These are phyloP conservation scores for Bjerkandera adusta DNA, from an alignment of 1,284 basidiomycete species.

Conservation along the genomic window DNA sequence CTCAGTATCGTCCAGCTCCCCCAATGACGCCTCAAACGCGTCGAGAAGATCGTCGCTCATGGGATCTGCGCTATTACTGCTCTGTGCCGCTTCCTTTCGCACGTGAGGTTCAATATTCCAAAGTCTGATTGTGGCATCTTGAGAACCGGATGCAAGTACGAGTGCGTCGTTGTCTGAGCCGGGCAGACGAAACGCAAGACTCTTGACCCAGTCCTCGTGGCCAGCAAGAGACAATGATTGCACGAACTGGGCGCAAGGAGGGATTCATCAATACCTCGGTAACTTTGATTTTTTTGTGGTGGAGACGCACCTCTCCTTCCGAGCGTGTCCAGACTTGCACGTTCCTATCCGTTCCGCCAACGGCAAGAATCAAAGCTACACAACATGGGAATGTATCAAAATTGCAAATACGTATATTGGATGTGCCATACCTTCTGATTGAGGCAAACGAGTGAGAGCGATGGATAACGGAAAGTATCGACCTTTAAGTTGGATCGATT, in stretches of 20 bases:
- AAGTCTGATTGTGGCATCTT: slow-evolving; percentile 87
- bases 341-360: slow-evolving; percentile 74
- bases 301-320: slow-evolving; percentile 48
- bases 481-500: slow-evolving; percentile 65
- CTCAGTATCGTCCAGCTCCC: slow-evolving; percentile 57
- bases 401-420: not conserved
- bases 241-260: slow-evolving; percentile 45
- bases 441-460: slow-evolving; percentile 62
- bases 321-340: slow-evolving; percentile 76
- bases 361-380: slow-evolving; percentile 72
- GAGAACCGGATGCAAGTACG: slow-evolving; percentile 85
- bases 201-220: slow-evolving; percentile 93
- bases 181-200: slow-evolving; percentile 63
- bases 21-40: slow-evolving; percentile 82
- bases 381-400: not conserved
- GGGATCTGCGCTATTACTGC: slow-evolving; percentile 23
- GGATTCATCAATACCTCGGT: not conserved
- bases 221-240: slow-evolving; percentile 69
- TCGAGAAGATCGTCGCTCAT: slow-evolving; percentile 77
- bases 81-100: slow-evolving; percentile 13
- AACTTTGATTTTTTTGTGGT: not conserved
- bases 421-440: slow-evolving; percentile 52
- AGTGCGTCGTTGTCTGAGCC: slow-evolving; percentile 36
- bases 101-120: slow-evolving; percentile 69
- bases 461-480: slow-evolving; percentile 78